These are phyloP conservation scores for Pisolithus orientalis DNA, from an alignment of 768 basidiomycete species.

Conservation along the genomic window DNA sequence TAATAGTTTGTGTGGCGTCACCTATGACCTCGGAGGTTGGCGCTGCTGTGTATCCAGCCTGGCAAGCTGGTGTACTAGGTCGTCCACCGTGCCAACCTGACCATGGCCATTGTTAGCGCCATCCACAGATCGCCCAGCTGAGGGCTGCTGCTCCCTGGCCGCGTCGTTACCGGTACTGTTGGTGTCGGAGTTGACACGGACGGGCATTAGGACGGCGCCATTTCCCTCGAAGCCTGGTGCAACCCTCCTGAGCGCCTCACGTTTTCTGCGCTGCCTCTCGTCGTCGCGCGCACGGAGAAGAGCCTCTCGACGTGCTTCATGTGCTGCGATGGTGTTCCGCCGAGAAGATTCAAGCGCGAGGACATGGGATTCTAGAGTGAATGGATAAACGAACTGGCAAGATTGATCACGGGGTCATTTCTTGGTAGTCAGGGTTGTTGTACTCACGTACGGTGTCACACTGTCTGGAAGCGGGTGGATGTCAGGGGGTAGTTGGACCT, in stretches of 20 bases:
- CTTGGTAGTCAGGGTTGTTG: not conserved
- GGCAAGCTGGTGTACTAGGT: constrained; percentile 76
- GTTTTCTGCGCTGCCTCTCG: constrained; percentile 60
- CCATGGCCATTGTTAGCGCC: not conserved
- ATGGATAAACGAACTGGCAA: constrained; percentile 91
- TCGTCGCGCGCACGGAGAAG: constrained; percentile 67
- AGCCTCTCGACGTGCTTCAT: constrained; percentile 61
- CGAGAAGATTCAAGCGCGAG: constrained; percentile 71
- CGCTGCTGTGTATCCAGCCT: constrained; percentile 39
- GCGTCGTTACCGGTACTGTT: not conserved
- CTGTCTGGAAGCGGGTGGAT: constrained; percentile 93
- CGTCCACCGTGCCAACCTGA: constrained; percentile 64
- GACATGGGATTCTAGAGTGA: constrained; percentile 85
- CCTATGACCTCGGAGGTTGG: not conserved
- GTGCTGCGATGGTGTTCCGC: constrained; percentile 56
- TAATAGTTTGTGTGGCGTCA: no score
- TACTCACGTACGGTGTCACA: constrained; percentile 77
- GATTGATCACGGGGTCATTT: not conserved
- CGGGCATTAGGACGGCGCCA: constrained; percentile 41
- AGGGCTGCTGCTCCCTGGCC: constrained; percentile 1
- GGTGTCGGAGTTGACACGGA: constrained; percentile 10
- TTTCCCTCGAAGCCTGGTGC: constrained; percentile 82
- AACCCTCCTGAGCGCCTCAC: constrained; percentile 65
- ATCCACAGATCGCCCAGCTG: no score
- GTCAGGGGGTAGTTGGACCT: constrained; percentile 86